Evolutionary conservation across 345 rosid genomes (phyloP).

Genomic region (Boechera divaricarpa): DNA sequence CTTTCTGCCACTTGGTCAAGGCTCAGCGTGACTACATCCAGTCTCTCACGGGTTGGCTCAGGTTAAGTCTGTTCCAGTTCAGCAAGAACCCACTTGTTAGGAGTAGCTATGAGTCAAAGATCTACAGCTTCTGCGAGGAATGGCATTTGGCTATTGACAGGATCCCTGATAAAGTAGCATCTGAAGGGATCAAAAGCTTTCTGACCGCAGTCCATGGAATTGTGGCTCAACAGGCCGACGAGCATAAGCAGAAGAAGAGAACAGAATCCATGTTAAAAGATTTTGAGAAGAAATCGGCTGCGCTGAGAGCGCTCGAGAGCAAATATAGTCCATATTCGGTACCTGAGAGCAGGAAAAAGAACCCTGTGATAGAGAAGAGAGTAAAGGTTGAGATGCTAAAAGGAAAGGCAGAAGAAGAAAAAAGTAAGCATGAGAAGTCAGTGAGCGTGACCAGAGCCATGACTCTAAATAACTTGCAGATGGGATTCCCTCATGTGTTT

Average conservation of each 20-base stretch:
- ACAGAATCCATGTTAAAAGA: constrained; percentile 59
- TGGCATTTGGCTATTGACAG: constrained; percentile 87
- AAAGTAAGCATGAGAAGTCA: constrained; percentile 73
- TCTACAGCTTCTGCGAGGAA: constrained; percentile 87
- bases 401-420: constrained; percentile 86
- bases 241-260: constrained; percentile 87
- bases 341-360: constrained; percentile 58
- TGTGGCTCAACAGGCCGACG: constrained; percentile 83
- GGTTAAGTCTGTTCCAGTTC: constrained; percentile 91
- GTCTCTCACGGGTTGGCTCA: constrained; percentile 89
- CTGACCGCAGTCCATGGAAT: constrained; percentile 79
- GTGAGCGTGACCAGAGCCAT: constrained; percentile 77
- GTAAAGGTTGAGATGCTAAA: constrained; percentile 64
- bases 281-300: constrained; percentile 70
- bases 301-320: constrained; percentile 74
- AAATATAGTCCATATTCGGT: constrained; percentile 71
- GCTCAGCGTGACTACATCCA: constrained; percentile 89
- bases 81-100: constrained; percentile 62
- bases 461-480: constrained; percentile 87
- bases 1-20: constrained; percentile 79
- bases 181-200: constrained; percentile 95
- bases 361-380: constrained; percentile 71
- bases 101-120: constrained; percentile 64
- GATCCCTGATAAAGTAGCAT: constrained; percentile 95
- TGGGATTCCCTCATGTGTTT: constrained; percentile 92